Conservation (phyloP, 306 rosid species). For the Cotoneaster glaucophyllus region DNA sequence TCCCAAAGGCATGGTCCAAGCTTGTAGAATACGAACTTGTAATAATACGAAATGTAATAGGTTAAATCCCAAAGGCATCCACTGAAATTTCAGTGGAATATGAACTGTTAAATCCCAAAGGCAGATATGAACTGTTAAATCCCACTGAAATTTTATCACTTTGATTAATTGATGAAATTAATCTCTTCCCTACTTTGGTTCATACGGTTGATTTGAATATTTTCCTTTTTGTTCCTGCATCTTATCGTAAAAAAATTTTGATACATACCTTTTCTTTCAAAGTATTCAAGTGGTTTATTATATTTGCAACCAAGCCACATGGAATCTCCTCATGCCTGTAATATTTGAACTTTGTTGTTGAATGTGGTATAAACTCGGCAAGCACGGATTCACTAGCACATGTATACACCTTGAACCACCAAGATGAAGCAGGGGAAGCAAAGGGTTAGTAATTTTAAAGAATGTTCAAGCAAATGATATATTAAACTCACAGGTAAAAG, state of each 20-base stretch:
- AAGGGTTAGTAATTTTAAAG: background rate
- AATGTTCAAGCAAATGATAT: background rate
- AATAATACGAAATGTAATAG: too few relatives aligned
- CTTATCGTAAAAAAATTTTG: background rate
- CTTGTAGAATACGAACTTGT: too few relatives aligned
- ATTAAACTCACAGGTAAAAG: background rate
- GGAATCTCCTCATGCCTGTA: slow-evolving; percentile 32
- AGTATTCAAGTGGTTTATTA: slow-evolving; percentile 23
- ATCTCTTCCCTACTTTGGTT: too few relatives aligned
- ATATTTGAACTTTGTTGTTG: slow-evolving; percentile 62
- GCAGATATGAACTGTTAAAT: too few relatives aligned
- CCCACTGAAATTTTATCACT: too few relatives aligned
- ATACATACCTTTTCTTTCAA: slow-evolving; percentile 49
- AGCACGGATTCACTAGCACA: slow-evolving; percentile 63
- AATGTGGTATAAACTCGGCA: slow-evolving; percentile 47
- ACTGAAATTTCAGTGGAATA: too few relatives aligned
- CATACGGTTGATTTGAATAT: too few relatives aligned
- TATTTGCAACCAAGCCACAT: slow-evolving; percentile 9
- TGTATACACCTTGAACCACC: slow-evolving; percentile 66
- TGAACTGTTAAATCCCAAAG: too few relatives aligned
- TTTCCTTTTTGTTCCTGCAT: background rate
- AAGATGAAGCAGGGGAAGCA: background rate
- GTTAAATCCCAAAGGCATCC: too few relatives aligned
- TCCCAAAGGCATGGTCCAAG: too few relatives aligned
- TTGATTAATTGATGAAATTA: too few relatives aligned